These are phyloP conservation scores for Vitis hybrid DNA, from an alignment of 177 flowering plant species.

Conservation along the genomic window DNA sequence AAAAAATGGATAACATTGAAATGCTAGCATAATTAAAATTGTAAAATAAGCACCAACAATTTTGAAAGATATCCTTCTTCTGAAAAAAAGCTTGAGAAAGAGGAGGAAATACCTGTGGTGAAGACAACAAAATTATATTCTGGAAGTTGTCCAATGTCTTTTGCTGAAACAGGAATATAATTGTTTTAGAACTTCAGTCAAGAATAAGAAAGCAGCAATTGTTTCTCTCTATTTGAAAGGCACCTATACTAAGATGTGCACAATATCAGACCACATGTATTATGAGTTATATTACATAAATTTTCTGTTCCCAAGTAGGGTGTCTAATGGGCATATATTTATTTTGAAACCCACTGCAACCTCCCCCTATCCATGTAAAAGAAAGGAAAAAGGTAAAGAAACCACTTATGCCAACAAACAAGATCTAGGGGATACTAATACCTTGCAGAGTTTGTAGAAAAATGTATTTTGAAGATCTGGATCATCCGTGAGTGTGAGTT, in stretches of 20 bases:
- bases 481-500: conserved; percentile 94
- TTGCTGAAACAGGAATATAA: conserved; percentile 53
- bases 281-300: too few species aligned
- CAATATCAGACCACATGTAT: too few species aligned
- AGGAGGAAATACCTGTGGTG: conserved; percentile 80
- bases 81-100: neutral
- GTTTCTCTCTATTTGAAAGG: too few species aligned
- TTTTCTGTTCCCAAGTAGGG: too few species aligned
- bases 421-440: conserved; percentile 16
- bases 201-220: neutral
- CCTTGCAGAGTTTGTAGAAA: conserved; percentile 92
- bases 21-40: neutral
- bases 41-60: neutral
- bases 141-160: conserved; percentile 82
- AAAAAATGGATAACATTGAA: too few species aligned
- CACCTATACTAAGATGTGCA: too few species aligned
- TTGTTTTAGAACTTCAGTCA: conserved; percentile 9
- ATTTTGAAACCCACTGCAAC: too few species aligned
- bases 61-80: neutral
- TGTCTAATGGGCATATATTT: too few species aligned
- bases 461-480: conserved; percentile 88
- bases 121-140: conserved; percentile 83
- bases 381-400: neutral
- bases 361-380: neutral
- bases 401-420: neutral